phyloP scores from a whole-genome alignment of 2,329 filamentous ascomycete genomes.

The Calycina marina region DNA sequence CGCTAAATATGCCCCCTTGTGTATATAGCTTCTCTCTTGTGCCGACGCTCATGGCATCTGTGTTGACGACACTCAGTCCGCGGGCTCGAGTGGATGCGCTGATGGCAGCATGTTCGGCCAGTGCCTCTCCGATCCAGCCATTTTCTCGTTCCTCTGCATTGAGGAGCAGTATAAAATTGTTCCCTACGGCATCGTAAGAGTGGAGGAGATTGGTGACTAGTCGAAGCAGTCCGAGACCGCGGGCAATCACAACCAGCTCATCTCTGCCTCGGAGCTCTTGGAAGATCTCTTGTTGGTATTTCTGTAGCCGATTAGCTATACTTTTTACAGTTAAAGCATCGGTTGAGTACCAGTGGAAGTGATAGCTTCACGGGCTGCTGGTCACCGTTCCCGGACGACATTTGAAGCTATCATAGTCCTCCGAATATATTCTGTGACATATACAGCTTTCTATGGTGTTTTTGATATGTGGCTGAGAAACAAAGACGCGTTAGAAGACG shows the following conservation, averaged over 20 bases:
- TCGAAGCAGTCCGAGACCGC: slow-evolving; percentile 80
- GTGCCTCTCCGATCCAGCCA: slow-evolving; percentile 88
- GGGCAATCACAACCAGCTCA: slow-evolving; percentile 83
- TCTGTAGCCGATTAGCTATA: slow-evolving; percentile 27
- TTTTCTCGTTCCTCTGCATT: slow-evolving; percentile 89
- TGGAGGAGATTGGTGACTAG: slow-evolving; percentile 93
- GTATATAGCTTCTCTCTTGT: slow-evolving; percentile 85
- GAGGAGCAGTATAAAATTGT: slow-evolving; percentile 79
- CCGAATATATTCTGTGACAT: too few species aligned
- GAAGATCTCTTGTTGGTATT: slow-evolving; percentile 94
- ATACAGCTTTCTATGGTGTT: too few species aligned
- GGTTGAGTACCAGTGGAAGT: slow-evolving; percentile 45
- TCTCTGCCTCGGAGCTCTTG: slow-evolving; percentile 80
- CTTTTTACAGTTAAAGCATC: not conserved
- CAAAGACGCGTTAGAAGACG: too few species aligned
- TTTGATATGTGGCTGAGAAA: too few species aligned
- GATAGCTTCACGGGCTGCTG: slow-evolving; percentile 67
- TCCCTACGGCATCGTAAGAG: slow-evolving; percentile 89
- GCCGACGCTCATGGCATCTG: slow-evolving; percentile 77
- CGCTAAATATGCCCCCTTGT: slow-evolving; percentile 81
- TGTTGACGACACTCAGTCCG: slow-evolving; percentile 84
- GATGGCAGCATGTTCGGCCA: slow-evolving; percentile 89
- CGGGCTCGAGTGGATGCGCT: slow-evolving; percentile 70
- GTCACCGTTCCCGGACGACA: slow-evolving; percentile 27
- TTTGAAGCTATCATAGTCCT: slow-evolving; percentile 17